These are phyloP conservation scores for Somion occarium DNA, from an alignment of 1,284 basidiomycete genomes.

Conservation along the genomic window DNA sequence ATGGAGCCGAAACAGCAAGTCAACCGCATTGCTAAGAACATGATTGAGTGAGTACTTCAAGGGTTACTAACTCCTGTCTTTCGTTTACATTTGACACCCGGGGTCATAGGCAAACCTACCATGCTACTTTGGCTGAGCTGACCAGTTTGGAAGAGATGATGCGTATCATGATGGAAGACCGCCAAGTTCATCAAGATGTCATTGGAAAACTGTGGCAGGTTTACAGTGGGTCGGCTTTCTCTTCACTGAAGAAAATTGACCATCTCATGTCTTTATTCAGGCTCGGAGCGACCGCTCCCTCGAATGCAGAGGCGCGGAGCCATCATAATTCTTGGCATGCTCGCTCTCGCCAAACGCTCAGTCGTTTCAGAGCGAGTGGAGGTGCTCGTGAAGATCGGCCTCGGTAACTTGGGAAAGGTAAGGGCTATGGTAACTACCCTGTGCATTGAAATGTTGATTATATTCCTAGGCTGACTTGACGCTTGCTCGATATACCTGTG, in stretches of 20 bases:
- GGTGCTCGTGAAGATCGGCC: constrained; percentile 81
- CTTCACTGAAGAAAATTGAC: too few species aligned
- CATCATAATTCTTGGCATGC: constrained; percentile 94
- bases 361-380: constrained; percentile 90
- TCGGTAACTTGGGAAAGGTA: constrained; percentile 83
- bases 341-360: constrained; percentile 80
- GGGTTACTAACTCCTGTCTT: not conserved
- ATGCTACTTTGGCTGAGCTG: constrained; percentile 90
- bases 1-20: constrained; percentile 82
- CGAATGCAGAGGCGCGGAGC: constrained; percentile 86
- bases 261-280: constrained; percentile 33
- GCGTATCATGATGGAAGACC: constrained; percentile 89
- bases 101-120: constrained; percentile 70
- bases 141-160: constrained; percentile 97
- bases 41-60: constrained; percentile 78
- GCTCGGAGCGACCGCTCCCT: constrained; percentile 69
- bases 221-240: constrained; percentile 61
- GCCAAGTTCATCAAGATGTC: constrained; percentile 79
- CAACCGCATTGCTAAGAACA: constrained; percentile 95
- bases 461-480: constrained; percentile 71
- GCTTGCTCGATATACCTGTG: constrained; percentile 90
- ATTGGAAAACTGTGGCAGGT: constrained; percentile 93
- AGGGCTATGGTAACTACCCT: constrained; percentile 9
- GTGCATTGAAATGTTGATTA: not conserved
- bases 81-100: not conserved